Percentiles rank a stretch among this genome's conserved stretches.
Evolutionary conservation across 768 basidiomycete genomes (phyloP).

Genomic region (Tulasnella sp.): DNA sequence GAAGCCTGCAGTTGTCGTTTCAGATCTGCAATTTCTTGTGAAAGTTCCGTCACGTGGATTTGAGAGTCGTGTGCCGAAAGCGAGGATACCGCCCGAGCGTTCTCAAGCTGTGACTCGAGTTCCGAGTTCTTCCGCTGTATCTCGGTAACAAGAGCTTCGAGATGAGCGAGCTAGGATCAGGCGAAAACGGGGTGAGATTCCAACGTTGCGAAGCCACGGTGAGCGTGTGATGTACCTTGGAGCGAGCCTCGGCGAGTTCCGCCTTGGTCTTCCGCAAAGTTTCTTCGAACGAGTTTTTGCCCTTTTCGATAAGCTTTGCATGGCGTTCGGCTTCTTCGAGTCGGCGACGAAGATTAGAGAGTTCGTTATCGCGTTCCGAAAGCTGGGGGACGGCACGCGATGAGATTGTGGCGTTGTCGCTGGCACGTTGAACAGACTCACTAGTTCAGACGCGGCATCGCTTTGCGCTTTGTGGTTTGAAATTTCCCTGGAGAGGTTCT

Average conservation of each 20-base stretch:
- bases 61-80: background rate
- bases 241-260: slow-evolving; percentile 4
- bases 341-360: background rate
- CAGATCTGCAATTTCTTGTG: background rate
- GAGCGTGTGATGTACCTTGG: background rate
- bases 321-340: background rate
- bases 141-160: slow-evolving; percentile 1
- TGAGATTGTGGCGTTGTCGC: background rate
- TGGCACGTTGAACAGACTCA: background rate
- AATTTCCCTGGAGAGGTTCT: background rate
- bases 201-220: background rate
- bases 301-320: background rate
- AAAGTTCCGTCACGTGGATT: background rate
- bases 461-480: background rate
- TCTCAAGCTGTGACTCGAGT: slow-evolving; percentile 3
- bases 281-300: background rate
- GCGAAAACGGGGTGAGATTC: background rate
- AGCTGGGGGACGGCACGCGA: background rate
- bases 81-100: background rate
- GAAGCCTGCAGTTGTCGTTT: background rate
- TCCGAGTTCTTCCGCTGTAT: background rate
- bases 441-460: background rate
- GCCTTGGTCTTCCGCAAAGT: background rate
- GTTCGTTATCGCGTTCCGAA: background rate
- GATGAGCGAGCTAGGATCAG: background rate